Evolutionary conservation across 1,284 basidiomycete species (phyloP).

Genomic region (Leccinum glutinopallens): DNA sequence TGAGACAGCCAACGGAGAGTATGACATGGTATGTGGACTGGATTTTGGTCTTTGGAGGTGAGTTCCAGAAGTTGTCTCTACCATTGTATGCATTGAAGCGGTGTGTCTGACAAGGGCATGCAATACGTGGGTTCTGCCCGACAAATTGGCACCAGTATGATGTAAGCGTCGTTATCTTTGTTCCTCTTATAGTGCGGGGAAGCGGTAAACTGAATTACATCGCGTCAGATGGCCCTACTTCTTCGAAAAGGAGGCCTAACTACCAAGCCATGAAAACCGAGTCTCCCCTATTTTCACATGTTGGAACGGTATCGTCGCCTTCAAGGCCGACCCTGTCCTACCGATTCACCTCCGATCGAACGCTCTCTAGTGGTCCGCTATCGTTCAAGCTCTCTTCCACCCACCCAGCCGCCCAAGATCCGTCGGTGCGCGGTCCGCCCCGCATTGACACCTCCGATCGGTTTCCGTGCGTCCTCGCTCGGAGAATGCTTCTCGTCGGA

Average conservation of each 20-base stretch:
- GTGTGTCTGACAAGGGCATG: constrained; percentile 19
- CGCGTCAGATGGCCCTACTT: constrained; percentile 53
- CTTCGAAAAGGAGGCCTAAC: constrained; percentile 37
- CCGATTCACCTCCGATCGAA: constrained; percentile 37
- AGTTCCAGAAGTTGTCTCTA: background rate
- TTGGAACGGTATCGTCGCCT: constrained; percentile 62
- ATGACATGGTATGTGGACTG: constrained; percentile 58
- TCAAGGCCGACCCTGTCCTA: constrained; percentile 49
- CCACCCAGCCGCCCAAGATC: constrained; percentile 22
- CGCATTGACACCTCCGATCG: constrained; percentile 39
- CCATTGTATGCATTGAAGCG: background rate
- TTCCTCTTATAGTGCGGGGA: background rate
- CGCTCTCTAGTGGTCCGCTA: constrained; percentile 32
- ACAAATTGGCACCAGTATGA: constrained; percentile 19
- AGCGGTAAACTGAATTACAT: background rate
- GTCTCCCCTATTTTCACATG: constrained; percentile 52
- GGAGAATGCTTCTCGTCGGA: constrained; percentile 55
- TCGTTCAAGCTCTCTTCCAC: constrained; percentile 19
- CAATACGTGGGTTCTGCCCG: constrained; percentile 30
- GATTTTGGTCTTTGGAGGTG: constrained; percentile 48
- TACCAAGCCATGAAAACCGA: constrained; percentile 40
- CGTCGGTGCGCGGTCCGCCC: constrained; percentile 28
- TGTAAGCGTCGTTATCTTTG: constrained; percentile 14
- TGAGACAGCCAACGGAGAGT: constrained; percentile 47
- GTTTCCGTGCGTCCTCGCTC: constrained; percentile 46